A percentile compares a stretch with the other conserved stretches of the same genome.
phyloP scores from a whole-genome alignment of 1,284 basidiomycete species.

The Leccinum idahoense region DNA sequence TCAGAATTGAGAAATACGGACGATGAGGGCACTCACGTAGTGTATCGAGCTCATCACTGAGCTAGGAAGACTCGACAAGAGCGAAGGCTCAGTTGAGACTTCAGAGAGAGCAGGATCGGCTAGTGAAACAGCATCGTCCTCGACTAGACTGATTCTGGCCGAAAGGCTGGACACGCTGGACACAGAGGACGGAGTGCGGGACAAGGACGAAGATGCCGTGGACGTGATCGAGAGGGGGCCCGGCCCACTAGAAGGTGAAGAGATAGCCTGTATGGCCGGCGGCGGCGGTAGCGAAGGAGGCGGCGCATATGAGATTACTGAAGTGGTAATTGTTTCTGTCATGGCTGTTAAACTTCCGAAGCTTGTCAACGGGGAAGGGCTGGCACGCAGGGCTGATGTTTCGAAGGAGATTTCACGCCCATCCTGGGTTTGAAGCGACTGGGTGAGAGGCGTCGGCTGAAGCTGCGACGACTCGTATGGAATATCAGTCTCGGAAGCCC shows the following conservation, averaged over 20 bases:
- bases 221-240: slow-evolving; percentile 23
- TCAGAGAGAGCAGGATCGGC: slow-evolving; percentile 26
- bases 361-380: slow-evolving; percentile 37
- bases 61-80: slow-evolving; percentile 38
- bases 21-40: slow-evolving; percentile 25
- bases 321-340: slow-evolving; percentile 33
- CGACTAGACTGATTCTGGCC: slow-evolving; percentile 26
- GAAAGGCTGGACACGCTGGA: slow-evolving; percentile 38
- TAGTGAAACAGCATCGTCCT: slow-evolving; percentile 30
- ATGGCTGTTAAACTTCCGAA: slow-evolving; percentile 30
- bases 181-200: slow-evolving; percentile 33
- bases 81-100: slow-evolving; percentile 49
- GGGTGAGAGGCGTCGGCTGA: slow-evolving; percentile 60
- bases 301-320: slow-evolving; percentile 12
- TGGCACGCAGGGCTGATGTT: slow-evolving; percentile 48
- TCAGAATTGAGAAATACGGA: slow-evolving; percentile 15
- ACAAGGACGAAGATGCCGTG: slow-evolving; percentile 32
- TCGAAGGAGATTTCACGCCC: slow-evolving; percentile 60
- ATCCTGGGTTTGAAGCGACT: slow-evolving; percentile 52
- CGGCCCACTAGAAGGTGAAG: slow-evolving; percentile 29
- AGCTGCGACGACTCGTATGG: slow-evolving; percentile 72
- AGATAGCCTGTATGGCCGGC: slow-evolving; percentile 11
- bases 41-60: slow-evolving; percentile 27
- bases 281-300: neutral
- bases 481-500: slow-evolving; percentile 55